Evolutionary conservation across 1,284 basidiomycete species (phyloP).

Genomic region (Acaromyces ingoldii): DNA sequence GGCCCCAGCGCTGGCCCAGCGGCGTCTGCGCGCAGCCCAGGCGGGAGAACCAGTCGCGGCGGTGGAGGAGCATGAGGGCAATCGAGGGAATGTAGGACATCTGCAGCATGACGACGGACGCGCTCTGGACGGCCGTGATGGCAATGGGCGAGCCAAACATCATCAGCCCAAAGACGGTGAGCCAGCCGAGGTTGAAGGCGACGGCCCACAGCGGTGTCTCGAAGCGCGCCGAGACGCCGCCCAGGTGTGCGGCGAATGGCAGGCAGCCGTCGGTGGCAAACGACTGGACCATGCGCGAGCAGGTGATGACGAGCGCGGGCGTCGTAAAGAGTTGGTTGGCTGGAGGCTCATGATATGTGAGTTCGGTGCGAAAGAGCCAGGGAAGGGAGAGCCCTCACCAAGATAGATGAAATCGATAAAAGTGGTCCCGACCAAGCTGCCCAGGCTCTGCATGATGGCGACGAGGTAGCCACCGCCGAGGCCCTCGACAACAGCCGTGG

Average conservation of each 20-base stretch:
- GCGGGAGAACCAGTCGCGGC: slow-evolving; percentile 18
- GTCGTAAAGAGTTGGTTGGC: slow-evolving; percentile 16
- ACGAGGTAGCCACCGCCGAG: slow-evolving; percentile 16
- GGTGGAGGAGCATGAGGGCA: slow-evolving; percentile 18
- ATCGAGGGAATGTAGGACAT: slow-evolving; percentile 18
- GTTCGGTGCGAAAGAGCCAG: too few species aligned
- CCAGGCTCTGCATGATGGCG: slow-evolving; percentile 16
- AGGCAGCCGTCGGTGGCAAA: slow-evolving; percentile 21
- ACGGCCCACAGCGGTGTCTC: slow-evolving; percentile 20
- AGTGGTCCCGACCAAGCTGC: slow-evolving; percentile 8
- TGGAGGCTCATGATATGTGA: too few species aligned
- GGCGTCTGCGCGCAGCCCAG: too few species aligned
- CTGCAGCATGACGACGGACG: slow-evolving; percentile 20
- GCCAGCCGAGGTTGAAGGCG: slow-evolving; percentile 12
- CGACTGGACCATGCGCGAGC: slow-evolving; percentile 20
- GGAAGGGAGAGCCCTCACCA: too few species aligned
- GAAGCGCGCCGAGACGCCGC: slow-evolving; percentile 10
- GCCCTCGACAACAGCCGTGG: slow-evolving; percentile 14
- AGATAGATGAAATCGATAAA: neutral
- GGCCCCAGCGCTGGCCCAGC: slow-evolving; percentile 15
- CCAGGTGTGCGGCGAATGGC: slow-evolving; percentile 14
- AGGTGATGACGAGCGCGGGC: slow-evolving; percentile 20
- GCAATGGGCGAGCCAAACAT: slow-evolving; percentile 22
- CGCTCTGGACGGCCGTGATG: slow-evolving; percentile 15
- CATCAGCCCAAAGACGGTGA: slow-evolving; percentile 17